These are phyloP conservation scores for Sarocladium strictum DNA, from an alignment of 2,329 filamentous ascomycete genomes.

Conservation along the genomic window DNA sequence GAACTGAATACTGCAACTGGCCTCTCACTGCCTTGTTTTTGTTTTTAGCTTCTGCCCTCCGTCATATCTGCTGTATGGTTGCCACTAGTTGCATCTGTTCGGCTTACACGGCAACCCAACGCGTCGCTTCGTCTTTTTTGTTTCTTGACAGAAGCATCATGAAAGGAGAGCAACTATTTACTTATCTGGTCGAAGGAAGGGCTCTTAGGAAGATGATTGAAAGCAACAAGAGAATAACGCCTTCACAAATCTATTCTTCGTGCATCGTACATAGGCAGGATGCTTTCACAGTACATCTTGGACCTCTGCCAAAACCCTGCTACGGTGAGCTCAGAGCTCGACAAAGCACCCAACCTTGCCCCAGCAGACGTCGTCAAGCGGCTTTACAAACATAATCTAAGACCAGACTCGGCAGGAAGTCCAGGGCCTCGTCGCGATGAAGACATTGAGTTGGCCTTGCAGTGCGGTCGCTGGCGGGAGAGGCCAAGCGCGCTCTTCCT, in stretches of 20 bases:
- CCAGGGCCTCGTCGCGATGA: slow-evolving; percentile 15
- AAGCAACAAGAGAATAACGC: no score
- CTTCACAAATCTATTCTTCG: not conserved
- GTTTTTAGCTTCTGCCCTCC: no score
- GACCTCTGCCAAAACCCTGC: slow-evolving; percentile 44
- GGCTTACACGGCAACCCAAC: not conserved
- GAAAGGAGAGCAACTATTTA: no score
- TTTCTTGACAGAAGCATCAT: no score
- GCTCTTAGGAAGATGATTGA: no score
- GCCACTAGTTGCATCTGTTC: not conserved
- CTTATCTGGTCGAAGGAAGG: no score
- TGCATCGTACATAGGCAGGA: slow-evolving; percentile 11
- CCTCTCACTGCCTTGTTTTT: not conserved
- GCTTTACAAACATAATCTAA: slow-evolving; percentile 39
- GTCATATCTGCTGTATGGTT: not conserved
- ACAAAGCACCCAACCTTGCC: slow-evolving; percentile 42
- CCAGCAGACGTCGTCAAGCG: slow-evolving; percentile 49
- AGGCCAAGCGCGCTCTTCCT: slow-evolving; percentile 64
- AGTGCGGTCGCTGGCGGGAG: slow-evolving; percentile 58
- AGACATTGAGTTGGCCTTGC: slow-evolving; percentile 46
- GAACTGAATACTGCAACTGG: no score
- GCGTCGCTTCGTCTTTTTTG: no score
- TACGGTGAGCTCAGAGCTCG: slow-evolving; percentile 54
- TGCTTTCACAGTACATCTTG: slow-evolving; percentile 32
- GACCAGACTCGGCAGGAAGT: not conserved